Base-by-base conservation (phyloP, 2,329 filamentous ascomycete species). In the Pochonia chlamydosporia region DNA sequence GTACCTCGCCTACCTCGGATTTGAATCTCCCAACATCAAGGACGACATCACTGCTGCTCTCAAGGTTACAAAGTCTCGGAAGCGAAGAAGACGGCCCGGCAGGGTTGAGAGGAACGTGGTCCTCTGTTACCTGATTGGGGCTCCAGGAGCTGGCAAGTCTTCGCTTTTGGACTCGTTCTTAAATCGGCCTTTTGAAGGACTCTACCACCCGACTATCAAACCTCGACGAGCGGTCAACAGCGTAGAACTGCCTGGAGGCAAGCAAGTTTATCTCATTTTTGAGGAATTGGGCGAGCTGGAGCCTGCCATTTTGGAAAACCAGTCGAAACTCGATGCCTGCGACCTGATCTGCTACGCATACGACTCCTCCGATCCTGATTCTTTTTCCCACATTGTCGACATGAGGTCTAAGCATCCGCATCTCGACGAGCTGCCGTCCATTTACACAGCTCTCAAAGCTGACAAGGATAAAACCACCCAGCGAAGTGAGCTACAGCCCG, bases 381-480 rank as follows among this genome's bases (percentile, higher is more conserved):
- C 89, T 4, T 99, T 99, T 65, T 83, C 87, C 1, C 91, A 97
- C 61, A 89, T 99, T 45, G 87, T 92, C 31, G 79, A 87, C 16
- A 74, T 96, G 42, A 84, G 91, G 37, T 78, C 81, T 47, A 87
- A 84, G 58, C 87, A 92, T 56, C 83, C 89, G 0, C 85, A 93
- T 47, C 78, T 99, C 3, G 87, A 95, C 62, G 84, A 89, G n/a
- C 72, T 99, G 24, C 93, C 93, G 0, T 85, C 89, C 8, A 85
- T 99, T 7, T 99, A 95, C 63, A 89, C 89, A 2, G 93, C 92
- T 0, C 74, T 97, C 49, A 99, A 99, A 67, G 93, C 93, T 3
- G 93, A 99, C 66, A 82, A 87, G 56, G 93, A 99, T 66, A 95
- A 96, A 66, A 95, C 92, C 3, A 96, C 90, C n/a, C 93, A 99